phyloP scores from a whole-genome alignment of 176 grass and related monocot genomes.

The Areca catechu region DNA sequence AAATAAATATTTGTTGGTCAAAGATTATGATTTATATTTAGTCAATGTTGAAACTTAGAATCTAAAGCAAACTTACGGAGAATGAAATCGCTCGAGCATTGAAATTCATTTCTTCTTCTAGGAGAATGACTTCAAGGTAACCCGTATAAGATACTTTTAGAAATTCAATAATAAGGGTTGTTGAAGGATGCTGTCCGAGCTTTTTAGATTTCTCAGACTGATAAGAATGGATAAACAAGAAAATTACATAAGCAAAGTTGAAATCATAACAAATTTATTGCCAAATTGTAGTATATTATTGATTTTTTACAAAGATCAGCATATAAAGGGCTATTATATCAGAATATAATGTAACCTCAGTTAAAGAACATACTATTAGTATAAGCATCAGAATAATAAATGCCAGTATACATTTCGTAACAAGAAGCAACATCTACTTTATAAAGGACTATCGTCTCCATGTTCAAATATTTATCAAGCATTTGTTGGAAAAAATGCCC shows the following conservation, averaged over 20 bases:
- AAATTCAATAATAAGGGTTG: slow-evolving; percentile 43
- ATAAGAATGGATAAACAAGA: slow-evolving; percentile 7
- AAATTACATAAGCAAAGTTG: not conserved
- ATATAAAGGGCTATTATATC: too few species aligned
- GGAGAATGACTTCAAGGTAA: slow-evolving; percentile 42
- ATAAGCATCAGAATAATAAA: too few species aligned
- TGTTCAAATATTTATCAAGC: too few species aligned
- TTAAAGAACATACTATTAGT: too few species aligned
- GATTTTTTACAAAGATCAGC: too few species aligned
- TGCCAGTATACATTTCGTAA: too few species aligned
- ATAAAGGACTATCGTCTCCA: too few species aligned
- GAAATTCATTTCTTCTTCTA: slow-evolving; percentile 94
- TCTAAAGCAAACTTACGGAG: slow-evolving; percentile 26
- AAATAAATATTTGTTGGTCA: slow-evolving; percentile 1
- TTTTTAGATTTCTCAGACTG: slow-evolving; percentile 82
- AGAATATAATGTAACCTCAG: too few species aligned
- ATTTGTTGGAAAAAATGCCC: too few species aligned
- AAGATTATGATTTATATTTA: too few species aligned
- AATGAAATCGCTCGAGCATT: slow-evolving; percentile 73
- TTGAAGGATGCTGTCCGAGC: slow-evolving; percentile 51
- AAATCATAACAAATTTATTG: not conserved
- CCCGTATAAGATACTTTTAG: slow-evolving; percentile 53
- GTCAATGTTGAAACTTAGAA: not conserved
- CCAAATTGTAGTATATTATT: too few species aligned
- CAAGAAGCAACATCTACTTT: too few species aligned